Base-by-base conservation (phyloP, 495 filamentous ascomycete species). In the Penicillium diatomitis region DNA sequence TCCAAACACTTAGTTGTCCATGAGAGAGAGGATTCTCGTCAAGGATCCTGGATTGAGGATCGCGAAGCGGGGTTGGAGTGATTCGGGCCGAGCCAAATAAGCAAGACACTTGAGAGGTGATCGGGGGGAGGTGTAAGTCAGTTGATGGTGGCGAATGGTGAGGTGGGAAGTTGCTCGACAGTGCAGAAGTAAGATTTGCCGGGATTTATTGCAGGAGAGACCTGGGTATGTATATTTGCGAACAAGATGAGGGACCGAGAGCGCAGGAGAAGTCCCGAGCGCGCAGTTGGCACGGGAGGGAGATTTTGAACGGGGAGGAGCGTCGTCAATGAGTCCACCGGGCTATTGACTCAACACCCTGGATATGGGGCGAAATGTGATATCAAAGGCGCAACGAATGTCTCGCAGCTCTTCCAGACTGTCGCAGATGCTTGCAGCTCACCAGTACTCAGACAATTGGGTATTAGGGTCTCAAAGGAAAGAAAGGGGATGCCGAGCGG, bases 401-500 rank as follows among this genome's bases (percentile, higher is more conserved):
- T 53, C 50, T 49, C 46, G 32, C 40, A 48, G 36, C 30, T 32
- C 3, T 29, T 8, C n/a, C 12, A 11, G 41, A 20, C 20, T 44
- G 29, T 43, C 30, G 29, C n/a, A 0, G 40, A 27, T 11, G 8
- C 41, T 43, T 10, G 29, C 34, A 10, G 34, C 34, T 6, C 20
- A 20, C 20, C 20, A 20, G 20, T 20, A 20, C 20, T 20, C 20
- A 20, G 20, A 20, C 20, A 20, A 20, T 20, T 28, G 3, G 9
- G 32, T 46, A 27, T 6, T 6, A 4, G 44, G 32, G 9, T 40
- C 31, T 44, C n/a, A 44, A 33, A 32, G 41, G 45, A 48, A 53
- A 48, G 53, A 64, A 58, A 62, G 52, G 54, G 55, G 58, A 56
- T 48, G 36, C 46, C 49, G 56, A 57, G 53, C 60, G 54, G 57